These are phyloP conservation scores for Apiotrichum mycotoxinovorans DNA, from an alignment of 1,284 basidiomycete genomes.

Conservation along the genomic window DNA sequence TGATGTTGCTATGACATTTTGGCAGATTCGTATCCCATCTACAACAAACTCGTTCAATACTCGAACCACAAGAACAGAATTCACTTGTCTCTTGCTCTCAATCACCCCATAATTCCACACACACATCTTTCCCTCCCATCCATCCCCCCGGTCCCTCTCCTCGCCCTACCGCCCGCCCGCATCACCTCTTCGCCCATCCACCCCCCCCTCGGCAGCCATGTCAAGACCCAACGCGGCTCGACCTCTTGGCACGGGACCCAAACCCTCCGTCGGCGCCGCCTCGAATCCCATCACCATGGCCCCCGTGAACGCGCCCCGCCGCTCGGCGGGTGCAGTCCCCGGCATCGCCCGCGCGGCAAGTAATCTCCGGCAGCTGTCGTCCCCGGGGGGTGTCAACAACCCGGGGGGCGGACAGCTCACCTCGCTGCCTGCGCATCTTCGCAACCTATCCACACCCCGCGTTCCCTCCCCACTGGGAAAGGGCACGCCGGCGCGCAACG, in stretches of 20 bases:
- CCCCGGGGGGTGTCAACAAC: conserved; percentile 7
- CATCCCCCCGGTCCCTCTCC: not conserved
- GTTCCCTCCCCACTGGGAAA: conserved; percentile 48
- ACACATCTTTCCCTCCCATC: too few relatives aligned
- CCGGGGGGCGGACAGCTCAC: conserved; percentile 15
- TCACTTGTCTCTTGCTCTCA: too few relatives aligned
- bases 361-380: conserved; percentile 38
- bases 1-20: too few relatives aligned
- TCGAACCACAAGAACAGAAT: too few relatives aligned
- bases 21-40: too few relatives aligned
- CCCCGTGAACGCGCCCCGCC: conserved; percentile 24
- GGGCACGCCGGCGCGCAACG: conserved; percentile 43
- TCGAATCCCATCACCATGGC: conserved; percentile 12
- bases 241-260: conserved; percentile 33
- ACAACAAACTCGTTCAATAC: too few relatives aligned
- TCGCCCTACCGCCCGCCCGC: not conserved
- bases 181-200: not conserved
- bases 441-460: conserved; percentile 42
- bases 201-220: conserved; percentile 27
- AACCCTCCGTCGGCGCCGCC: conserved; percentile 28
- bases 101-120: too few relatives aligned
- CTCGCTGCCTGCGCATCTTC: conserved; percentile 45
- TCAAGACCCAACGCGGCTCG: conserved; percentile 39
- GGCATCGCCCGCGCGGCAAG: conserved; percentile 49
- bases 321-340: conserved; percentile 36